These are phyloP conservation scores for Madurella mycetomatis DNA, from an alignment of 2,329 filamentous ascomycete genomes.

Conservation along the genomic window DNA sequence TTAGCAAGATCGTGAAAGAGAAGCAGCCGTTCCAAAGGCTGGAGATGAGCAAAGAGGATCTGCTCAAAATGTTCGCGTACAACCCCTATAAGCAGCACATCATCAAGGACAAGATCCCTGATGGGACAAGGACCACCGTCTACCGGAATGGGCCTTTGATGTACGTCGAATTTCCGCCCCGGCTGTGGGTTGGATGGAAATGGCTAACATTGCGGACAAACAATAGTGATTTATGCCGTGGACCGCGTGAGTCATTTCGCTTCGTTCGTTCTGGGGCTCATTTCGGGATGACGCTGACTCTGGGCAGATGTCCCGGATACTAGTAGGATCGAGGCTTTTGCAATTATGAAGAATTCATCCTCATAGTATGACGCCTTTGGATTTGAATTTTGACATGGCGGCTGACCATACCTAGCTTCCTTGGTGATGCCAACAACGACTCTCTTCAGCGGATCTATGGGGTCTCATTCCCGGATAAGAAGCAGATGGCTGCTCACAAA, in stretches of 20 bases:
- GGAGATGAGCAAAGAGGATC: constrained; percentile 78
- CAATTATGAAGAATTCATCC: constrained; percentile 71
- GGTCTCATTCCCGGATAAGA: constrained; percentile 94
- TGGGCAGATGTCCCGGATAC: constrained; percentile 73
- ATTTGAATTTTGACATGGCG: constrained; percentile 46
- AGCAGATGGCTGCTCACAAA: constrained; percentile 86
- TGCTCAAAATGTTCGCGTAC: constrained; percentile 94
- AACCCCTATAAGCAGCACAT: constrained; percentile 99
- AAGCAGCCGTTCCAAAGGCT: constrained; percentile 93
- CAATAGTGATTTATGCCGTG: constrained; percentile 73
- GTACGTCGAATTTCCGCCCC: constrained; percentile 41
- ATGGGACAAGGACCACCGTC: constrained; percentile 87
- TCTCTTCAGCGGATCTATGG: constrained; percentile 95
- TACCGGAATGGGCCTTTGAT: constrained; percentile 92
- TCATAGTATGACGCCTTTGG: constrained; percentile 23
- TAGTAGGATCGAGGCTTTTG: constrained; percentile 88
- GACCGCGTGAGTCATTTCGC: constrained; percentile 53
- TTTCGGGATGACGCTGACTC: not conserved
- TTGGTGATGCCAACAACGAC: constrained; percentile 90
- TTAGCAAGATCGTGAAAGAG: constrained; percentile 85
- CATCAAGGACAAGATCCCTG: constrained; percentile 85
- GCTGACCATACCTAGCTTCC: constrained; percentile 62
- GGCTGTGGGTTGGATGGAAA: too few relatives aligned
- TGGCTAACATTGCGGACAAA: too few relatives aligned
- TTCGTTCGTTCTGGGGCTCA: not conserved